These are phyloP conservation scores for Malassezia sympodialis DNA, from an alignment of 1,284 basidiomycete species.

Conservation along the genomic window DNA sequence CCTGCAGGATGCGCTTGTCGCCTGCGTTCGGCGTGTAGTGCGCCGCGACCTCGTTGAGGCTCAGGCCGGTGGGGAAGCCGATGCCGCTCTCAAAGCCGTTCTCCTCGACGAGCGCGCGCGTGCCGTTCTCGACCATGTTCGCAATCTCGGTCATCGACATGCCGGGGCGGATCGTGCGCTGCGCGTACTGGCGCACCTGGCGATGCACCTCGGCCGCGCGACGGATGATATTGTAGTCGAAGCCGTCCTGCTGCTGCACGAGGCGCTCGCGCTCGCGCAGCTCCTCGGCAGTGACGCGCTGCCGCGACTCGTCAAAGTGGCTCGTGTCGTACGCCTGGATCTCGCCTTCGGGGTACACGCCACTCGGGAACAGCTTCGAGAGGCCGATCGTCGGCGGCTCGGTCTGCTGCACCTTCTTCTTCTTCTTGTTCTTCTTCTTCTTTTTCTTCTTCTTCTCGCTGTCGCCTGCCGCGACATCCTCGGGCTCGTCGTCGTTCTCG, in stretches of 20 bases:
- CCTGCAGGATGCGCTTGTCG: conserved; percentile 75
- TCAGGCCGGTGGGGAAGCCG: conserved; percentile 94
- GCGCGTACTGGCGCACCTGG: conserved; percentile 72
- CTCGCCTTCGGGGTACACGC: conserved; percentile 81
- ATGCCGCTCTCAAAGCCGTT: conserved; percentile 74
- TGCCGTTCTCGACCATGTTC: conserved; percentile 72
- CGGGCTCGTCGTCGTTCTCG: conserved; percentile 31
- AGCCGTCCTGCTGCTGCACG: conserved; percentile 50
- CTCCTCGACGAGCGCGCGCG: conserved; percentile 68
- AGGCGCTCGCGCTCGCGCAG: conserved; percentile 68
- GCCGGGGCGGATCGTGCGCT: conserved; percentile 75
- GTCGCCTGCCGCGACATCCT: conserved; percentile 17
- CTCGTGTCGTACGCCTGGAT: conserved; percentile 65
- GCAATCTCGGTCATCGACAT: conserved; percentile 93
- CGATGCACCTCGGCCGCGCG: conserved; percentile 84
- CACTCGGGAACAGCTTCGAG: conserved; percentile 76
- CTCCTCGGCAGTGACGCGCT: conserved; percentile 81
- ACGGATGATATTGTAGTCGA: conserved; percentile 71
- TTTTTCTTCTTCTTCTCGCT: conserved; percentile 53
- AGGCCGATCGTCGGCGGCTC: conserved; percentile 86
- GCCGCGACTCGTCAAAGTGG: conserved; percentile 55
- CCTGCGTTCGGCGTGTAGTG: conserved; percentile 96
- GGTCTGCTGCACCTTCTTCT: conserved; percentile 55
- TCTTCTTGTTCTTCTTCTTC: conserved; percentile 34
- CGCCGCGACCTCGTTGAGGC: conserved; percentile 85